phyloP scores from a whole-genome alignment of 2,329 filamentous ascomycete genomes.

The Colletotrichum cordylinicola region DNA sequence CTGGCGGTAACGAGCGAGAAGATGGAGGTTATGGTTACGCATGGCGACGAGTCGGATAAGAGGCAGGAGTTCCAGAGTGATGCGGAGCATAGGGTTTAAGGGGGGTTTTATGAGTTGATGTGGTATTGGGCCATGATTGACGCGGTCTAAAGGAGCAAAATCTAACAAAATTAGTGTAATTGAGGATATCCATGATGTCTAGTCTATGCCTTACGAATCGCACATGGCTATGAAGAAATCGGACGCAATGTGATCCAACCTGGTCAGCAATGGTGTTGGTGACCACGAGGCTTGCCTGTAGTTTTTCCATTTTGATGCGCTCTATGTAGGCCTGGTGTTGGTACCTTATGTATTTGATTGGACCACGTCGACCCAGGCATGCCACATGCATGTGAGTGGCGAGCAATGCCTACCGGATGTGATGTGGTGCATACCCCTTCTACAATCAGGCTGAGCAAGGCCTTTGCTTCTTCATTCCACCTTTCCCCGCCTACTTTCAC shows the following conservation, averaged over 20 bases:
- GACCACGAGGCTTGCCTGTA: not conserved
- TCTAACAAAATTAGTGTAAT: not conserved
- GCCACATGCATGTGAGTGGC: not conserved
- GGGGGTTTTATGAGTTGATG: not conserved
- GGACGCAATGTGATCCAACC: not conserved
- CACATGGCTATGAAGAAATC: too few relatives aligned
- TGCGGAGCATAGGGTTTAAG: not conserved
- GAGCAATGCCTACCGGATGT: accelerated
- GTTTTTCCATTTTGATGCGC: not conserved
- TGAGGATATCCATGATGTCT: not conserved
- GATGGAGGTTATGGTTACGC: not conserved
- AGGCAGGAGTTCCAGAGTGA: not conserved
- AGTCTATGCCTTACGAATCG: too few relatives aligned
- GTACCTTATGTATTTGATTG: not conserved
- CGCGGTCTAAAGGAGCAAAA: not conserved
- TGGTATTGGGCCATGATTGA: not conserved
- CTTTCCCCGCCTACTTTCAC: too few relatives aligned
- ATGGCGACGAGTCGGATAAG: not conserved
- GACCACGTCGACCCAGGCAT: not conserved
- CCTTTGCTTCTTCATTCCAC: not conserved
- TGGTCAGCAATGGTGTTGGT: too few relatives aligned
- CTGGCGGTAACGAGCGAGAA: constrained; percentile 4
- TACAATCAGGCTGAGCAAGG: not conserved
- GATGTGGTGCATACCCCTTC: not conserved
- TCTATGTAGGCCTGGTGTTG: too few relatives aligned